phyloP scores from a whole-genome alignment of 208 protist genomes.

The Acanthamoeba triangularis region DNA sequence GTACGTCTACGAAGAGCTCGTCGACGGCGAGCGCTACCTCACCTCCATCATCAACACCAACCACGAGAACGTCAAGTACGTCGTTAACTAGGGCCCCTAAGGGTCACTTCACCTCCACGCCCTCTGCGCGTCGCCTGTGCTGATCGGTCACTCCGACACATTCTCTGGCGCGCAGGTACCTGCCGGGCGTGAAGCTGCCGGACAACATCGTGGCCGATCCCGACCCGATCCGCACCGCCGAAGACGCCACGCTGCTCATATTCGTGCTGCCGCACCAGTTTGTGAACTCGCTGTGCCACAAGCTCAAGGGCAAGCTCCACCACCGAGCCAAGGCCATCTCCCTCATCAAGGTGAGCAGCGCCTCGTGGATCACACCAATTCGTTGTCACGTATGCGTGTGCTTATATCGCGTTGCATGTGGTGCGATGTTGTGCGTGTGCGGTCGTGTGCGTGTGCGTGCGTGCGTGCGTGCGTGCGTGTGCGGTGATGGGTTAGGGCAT shows the following conservation, averaged over 20 bases:
- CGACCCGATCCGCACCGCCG: conserved; percentile 76
- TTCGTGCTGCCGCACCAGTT: conserved; percentile 81
- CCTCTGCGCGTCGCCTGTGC: too few species aligned
- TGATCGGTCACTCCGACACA: neutral
- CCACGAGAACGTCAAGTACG: conserved; percentile 75
- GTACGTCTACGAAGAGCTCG: conserved; percentile 89
- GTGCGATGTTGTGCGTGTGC: neutral
- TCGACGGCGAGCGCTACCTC: conserved; percentile 86
- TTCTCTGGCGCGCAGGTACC: conserved; percentile 83
- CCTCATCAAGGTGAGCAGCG: conserved; percentile 86
- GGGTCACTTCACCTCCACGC: too few species aligned
- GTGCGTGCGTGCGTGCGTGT: neutral
- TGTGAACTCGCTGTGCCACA: conserved; percentile 71
- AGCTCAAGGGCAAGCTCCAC: conserved; percentile 74
- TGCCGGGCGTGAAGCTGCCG: conserved; percentile 83
- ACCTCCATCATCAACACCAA: conserved; percentile 90
- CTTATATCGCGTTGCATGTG: neutral
- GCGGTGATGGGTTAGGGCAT: conserved; percentile 51
- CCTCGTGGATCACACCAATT: neutral
- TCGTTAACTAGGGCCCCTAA: too few species aligned
- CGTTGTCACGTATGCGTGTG: too few species aligned
- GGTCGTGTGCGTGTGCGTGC: neutral
- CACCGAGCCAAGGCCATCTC: conserved; percentile 82
- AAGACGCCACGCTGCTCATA: conserved; percentile 87
- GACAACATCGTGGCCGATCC: conserved; percentile 85